Percentiles rank a stretch among this genome's conserved stretches.
These are phyloP conservation scores for Candida coquimbonensis DNA, from an alignment of 805 yeast genomes.

Conservation along the genomic window DNA sequence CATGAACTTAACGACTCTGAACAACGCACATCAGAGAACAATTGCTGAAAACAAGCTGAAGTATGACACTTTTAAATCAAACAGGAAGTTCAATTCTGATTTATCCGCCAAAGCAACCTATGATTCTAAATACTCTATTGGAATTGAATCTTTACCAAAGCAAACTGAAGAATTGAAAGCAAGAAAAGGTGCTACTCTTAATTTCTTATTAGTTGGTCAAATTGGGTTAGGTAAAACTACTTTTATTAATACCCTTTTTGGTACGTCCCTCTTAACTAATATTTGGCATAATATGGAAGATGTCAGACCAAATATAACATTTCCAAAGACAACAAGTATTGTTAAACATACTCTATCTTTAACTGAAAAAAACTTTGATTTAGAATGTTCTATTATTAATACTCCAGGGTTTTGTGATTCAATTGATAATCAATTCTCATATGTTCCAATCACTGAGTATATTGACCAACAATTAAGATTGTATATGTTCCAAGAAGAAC, in stretches of 20 bases:
- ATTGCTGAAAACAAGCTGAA: neutral
- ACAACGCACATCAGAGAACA: neutral
- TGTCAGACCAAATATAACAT: conserved; percentile 31
- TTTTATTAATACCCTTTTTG: conserved; percentile 74
- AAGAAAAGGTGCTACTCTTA: conserved; percentile 64
- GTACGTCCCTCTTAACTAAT: conserved; percentile 36
- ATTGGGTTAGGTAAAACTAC: conserved; percentile 78
- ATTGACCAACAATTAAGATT: conserved; percentile 74
- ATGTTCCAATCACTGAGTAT: conserved; percentile 63
- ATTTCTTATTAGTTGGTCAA: conserved; percentile 82
- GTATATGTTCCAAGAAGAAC: conserved; percentile 69
- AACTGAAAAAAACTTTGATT: conserved; percentile 50
- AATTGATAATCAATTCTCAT: conserved; percentile 56
- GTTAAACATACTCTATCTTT: conserved; percentile 40
- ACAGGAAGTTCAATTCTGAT: neutral
- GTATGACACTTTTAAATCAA: neutral
- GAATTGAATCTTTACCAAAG: conserved; percentile 22
- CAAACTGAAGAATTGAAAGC: conserved; percentile 27
- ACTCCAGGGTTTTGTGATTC: conserved; percentile 74
- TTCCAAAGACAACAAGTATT: conserved; percentile 28
- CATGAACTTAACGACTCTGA: too few species aligned
- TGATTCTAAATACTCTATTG: conserved; percentile 13
- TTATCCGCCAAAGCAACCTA: neutral
- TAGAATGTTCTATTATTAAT: conserved; percentile 60
- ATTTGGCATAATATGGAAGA: conserved; percentile 33